phyloP scores from a whole-genome alignment of 805 yeast genomes.

The Sugiyamaella floridensis region DNA sequence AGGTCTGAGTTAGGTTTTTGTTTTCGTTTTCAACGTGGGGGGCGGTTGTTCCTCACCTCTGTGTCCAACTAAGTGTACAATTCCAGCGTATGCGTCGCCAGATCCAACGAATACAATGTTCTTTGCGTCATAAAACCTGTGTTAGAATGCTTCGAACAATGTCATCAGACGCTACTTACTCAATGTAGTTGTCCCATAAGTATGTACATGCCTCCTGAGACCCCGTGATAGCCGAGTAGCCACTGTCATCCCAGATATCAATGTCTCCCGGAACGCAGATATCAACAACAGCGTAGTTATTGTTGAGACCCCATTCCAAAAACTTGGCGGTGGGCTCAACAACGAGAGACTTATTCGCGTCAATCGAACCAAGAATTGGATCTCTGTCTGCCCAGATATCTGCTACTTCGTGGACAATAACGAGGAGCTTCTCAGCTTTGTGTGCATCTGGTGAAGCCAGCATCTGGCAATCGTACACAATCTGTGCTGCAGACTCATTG shows the following conservation, averaged over 20 bases:
- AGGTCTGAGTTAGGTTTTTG: conserved; percentile 31
- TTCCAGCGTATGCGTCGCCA: conserved; percentile 83
- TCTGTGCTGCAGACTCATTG: conserved; percentile 23
- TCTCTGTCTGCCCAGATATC: conserved; percentile 85
- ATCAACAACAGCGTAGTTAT: conserved; percentile 74
- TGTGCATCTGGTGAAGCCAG: conserved; percentile 66
- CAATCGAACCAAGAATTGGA: conserved; percentile 71
- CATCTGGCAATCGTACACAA: conserved; percentile 54
- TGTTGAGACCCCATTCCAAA: conserved; percentile 57
- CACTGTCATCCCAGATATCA: conserved; percentile 38
- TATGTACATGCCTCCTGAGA: conserved; percentile 73
- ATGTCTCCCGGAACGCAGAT: conserved; percentile 60
- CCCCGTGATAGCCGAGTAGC: conserved; percentile 54
- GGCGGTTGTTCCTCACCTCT: too few relatives aligned
- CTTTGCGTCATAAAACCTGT: conserved; percentile 45
- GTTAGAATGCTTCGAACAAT: neutral
- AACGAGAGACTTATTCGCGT: conserved; percentile 62
- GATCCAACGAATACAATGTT: conserved; percentile 76
- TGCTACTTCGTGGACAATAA: conserved; percentile 84
- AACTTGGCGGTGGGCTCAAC: conserved; percentile 62
- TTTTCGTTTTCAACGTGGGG: too few relatives aligned
- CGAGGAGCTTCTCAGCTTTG: conserved; percentile 49
- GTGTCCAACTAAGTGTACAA: conserved; percentile 83
- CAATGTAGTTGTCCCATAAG: conserved; percentile 86
- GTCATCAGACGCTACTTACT: conserved; percentile 37